These are phyloP conservation scores for Suhomyces bribrorum DNA, from an alignment of 1,139 yeast species.

Conservation along the genomic window DNA sequence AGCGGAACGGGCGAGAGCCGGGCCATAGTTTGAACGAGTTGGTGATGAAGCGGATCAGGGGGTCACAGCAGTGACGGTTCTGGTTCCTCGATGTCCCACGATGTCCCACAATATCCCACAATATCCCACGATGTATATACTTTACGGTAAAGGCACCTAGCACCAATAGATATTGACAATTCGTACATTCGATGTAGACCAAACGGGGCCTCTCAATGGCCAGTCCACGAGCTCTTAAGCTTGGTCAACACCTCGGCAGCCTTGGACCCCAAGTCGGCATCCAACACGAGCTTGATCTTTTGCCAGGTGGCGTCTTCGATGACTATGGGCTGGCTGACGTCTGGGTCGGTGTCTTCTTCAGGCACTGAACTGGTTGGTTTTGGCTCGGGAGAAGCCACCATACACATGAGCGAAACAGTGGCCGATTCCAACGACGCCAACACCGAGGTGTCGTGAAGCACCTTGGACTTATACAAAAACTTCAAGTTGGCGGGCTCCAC, in stretches of 20 bases:
- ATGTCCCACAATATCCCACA: no score
- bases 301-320: slow-evolving; percentile 33
- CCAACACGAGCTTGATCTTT: slow-evolving; percentile 31
- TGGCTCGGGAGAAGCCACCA: slow-evolving; percentile 32
- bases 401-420: slow-evolving; percentile 35
- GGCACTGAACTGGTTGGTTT: not conserved
- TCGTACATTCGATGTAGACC: not conserved
- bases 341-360: slow-evolving; percentile 18
- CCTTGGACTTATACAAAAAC: slow-evolving; percentile 46
- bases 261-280: slow-evolving; percentile 30
- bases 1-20: slow-evolving; percentile 51
- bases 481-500: slow-evolving; percentile 36
- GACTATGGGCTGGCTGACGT: slow-evolving; percentile 16
- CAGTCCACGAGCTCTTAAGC: slow-evolving; percentile 26
- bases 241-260: slow-evolving; percentile 34
- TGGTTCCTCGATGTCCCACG: no score
- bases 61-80: no score
- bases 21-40: slow-evolving; percentile 62
- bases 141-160: no score
- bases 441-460: slow-evolving; percentile 39
- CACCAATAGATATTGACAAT: no score
- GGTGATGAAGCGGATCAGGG: slow-evolving; percentile 29
- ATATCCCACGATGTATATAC: no score
- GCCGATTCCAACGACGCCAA: slow-evolving; percentile 26
- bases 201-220: not conserved